phyloP scores from a whole-genome alignment of 2,329 filamentous ascomycete genomes.

The Zymoseptoria brevis region DNA sequence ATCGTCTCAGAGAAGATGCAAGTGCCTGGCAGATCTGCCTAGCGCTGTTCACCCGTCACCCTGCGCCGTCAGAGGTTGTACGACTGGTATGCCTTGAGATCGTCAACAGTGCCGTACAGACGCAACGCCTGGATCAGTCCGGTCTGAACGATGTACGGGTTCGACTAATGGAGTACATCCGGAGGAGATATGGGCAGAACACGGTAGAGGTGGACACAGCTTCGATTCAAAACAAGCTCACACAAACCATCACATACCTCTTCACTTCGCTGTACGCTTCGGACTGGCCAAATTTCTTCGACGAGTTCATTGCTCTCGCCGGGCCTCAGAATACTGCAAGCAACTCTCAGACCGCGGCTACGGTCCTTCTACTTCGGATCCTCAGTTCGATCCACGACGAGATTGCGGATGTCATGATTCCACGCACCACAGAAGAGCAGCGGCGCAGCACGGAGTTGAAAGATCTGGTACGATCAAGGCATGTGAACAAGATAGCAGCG shows the following conservation, averaged over 20 bases:
- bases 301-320: slow-evolving; percentile 77
- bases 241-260: slow-evolving; percentile 88
- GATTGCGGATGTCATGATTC: slow-evolving; percentile 85
- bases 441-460: slow-evolving; percentile 86
- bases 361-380: slow-evolving; percentile 81
- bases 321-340: slow-evolving; percentile 48
- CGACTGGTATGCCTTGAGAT: slow-evolving; percentile 86
- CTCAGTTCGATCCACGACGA: slow-evolving; percentile 90
- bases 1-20: slow-evolving; percentile 70
- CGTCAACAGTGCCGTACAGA: slow-evolving; percentile 83
- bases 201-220: slow-evolving; percentile 56
- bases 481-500: slow-evolving; percentile 77
- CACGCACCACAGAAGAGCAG: slow-evolving; percentile 67
- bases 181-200: slow-evolving; percentile 60
- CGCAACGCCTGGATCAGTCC: slow-evolving; percentile 63
- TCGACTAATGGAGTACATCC: slow-evolving; percentile 72
- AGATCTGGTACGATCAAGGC: slow-evolving; percentile 75
- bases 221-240: slow-evolving; percentile 90
- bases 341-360: slow-evolving; percentile 63
- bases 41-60: slow-evolving; percentile 71
- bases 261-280: slow-evolving; percentile 81
- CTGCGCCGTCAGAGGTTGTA: slow-evolving; percentile 70
- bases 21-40: slow-evolving; percentile 88
- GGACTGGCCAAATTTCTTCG: slow-evolving; percentile 83
- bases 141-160: slow-evolving; percentile 71